Base-by-base conservation (phyloP, 352 stramenopile genomes). In the Phytophthora sp. region DNA sequence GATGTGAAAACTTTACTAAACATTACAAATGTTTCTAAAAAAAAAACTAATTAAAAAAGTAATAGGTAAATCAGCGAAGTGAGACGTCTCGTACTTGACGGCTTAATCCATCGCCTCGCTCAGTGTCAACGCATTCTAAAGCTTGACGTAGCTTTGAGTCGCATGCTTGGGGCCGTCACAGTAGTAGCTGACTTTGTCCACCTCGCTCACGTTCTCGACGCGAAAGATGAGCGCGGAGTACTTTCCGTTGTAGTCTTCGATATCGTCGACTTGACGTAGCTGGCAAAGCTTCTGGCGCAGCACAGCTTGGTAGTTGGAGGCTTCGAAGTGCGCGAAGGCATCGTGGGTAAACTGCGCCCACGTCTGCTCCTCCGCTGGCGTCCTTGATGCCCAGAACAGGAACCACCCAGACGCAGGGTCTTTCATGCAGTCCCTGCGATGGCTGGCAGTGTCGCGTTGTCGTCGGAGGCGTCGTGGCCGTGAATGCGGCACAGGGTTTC, bases 121-220 rank as follows among this genome's bases (percentile, higher is more conserved):
- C 21, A 45, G 20, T 12, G 3, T 5, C 15, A 12, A 15, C 30
- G 30, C 9, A 12, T 35, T 35, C 30, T 35, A 12, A 35, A 57
- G 48, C 49, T 57, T 57, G n/a, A 57, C 49, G 49, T 57, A 57
- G 49, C 32, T 34, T 46, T 57, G 49, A 18, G 35, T 43, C n/a
- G 26, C 26, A 15, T 28, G 31, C 49, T 46, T 57, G 30, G 45
- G 49, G 10, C 49, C 17, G 18, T 57, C 34, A 13, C 49, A 57
- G 34, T 57, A 57, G 49, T 57, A 45, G 23, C 30, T 30, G 15
- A 57, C 49, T 57, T 57, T 31, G 5, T 57, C 49, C 17, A 57
- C 49, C 13, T 57, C 49, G 34, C 49, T 46, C 21, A 57, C 45
- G 49, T 45, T 41, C 49, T 57, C 49, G 15, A 42, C 31, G 17